Evolutionary conservation across 768 basidiomycete genomes (phyloP).

Genomic region (Leccinum disarticulatum): DNA sequence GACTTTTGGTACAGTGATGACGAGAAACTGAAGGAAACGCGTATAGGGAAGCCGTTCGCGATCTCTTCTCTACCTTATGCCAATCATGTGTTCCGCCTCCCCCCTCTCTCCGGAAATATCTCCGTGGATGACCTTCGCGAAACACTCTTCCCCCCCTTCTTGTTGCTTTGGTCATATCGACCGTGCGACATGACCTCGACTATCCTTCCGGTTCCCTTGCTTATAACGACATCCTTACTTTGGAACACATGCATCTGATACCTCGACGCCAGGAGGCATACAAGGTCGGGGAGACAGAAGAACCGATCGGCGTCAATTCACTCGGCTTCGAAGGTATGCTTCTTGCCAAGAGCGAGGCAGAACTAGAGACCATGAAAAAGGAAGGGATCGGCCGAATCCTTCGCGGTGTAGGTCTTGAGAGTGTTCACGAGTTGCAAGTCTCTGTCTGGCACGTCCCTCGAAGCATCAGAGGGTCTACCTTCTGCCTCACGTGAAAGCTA

Average conservation of each 20-base stretch:
- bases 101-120: slow-evolving; percentile 19
- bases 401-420: slow-evolving; percentile 60
- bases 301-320: slow-evolving; percentile 72
- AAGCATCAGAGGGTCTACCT: slow-evolving; percentile 27
- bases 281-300: slow-evolving; percentile 50
- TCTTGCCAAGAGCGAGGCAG: slow-evolving; percentile 79
- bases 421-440: slow-evolving; percentile 67
- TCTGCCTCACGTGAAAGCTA: neutral
- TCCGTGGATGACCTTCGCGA: slow-evolving; percentile 46
- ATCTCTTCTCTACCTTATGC: slow-evolving; percentile 71
- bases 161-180: slow-evolving; percentile 73
- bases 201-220: slow-evolving; percentile 68
- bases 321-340: slow-evolving; percentile 90
- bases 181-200: slow-evolving; percentile 62
- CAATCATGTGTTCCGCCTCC: slow-evolving; percentile 66
- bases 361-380: slow-evolving; percentile 65
- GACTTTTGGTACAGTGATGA: neutral
- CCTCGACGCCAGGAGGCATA: slow-evolving; percentile 72
- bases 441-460: slow-evolving; percentile 41
- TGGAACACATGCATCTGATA: slow-evolving; percentile 83
- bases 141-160: slow-evolving; percentile 57
- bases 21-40: slow-evolving; percentile 3
- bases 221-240: slow-evolving; percentile 81
- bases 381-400: slow-evolving; percentile 66
- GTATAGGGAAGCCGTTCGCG: slow-evolving; percentile 69